Conservation (phyloP, 768 basidiomycete species). For the Gelatoporia subvermispora region DNA sequence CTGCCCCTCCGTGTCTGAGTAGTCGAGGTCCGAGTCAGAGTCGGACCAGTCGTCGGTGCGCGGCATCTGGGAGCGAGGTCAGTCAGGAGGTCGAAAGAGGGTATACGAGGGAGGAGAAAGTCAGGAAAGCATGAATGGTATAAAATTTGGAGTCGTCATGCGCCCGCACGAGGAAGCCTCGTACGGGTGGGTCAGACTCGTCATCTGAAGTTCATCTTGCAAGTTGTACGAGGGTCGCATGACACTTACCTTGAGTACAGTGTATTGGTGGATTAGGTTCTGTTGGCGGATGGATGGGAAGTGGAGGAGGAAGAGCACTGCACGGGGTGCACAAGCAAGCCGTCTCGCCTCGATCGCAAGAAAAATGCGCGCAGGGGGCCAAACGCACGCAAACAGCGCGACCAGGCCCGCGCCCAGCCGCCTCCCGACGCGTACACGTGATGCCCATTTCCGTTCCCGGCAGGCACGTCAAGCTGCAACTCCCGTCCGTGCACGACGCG, state of each 20-base stretch:
- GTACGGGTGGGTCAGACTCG: slow-evolving; percentile 72
- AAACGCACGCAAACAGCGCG: background rate
- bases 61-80: slow-evolving; percentile 9
- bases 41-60: slow-evolving; percentile 69
- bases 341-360: background rate
- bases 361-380: slow-evolving; percentile 7
- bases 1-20: slow-evolving; percentile 42
- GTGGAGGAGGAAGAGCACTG: background rate
- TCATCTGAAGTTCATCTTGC: slow-evolving; percentile 56
- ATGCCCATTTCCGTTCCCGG: background rate
- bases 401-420: slow-evolving; percentile 6
- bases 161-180: slow-evolving; percentile 55
- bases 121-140: slow-evolving; percentile 98
- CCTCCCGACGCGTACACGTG: background rate
- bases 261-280: too few species aligned
- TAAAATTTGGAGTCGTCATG: slow-evolving; percentile 60
- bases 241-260: too few species aligned
- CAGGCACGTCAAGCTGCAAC: background rate
- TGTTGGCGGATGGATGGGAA: too few species aligned
- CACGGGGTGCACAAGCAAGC: background rate
- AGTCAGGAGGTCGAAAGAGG: slow-evolving; percentile 10
- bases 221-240: background rate
- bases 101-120: slow-evolving; percentile 21
- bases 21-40: slow-evolving; percentile 58
- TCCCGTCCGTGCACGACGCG: background rate